Base-by-base conservation (phyloP, 306 rosid genomes). In the Purshia tridentata region DNA sequence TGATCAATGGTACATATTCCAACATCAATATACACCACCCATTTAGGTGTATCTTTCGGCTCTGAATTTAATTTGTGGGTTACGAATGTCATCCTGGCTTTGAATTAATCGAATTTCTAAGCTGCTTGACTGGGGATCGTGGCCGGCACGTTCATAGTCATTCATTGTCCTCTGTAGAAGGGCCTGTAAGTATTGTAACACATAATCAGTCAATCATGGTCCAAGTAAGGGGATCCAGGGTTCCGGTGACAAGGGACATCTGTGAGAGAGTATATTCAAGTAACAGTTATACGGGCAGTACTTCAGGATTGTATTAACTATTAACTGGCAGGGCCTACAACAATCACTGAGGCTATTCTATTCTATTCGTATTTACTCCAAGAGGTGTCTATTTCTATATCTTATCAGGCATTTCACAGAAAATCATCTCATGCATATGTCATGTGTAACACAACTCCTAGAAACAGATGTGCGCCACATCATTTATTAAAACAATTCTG, bases 61-160 rank as follows among this genome's bases (percentile, higher is more conserved):
- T 81, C 77, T 77, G 76, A 82, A 76, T 70, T 77, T 63, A 64
- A 86, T 81, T 74, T 83, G 47, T 6, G 89, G 92, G 22, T 55
- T 79, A 61, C 92, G 89, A 76, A 92, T 88, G 66, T 88, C 83
- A 22, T 91, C 95, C 75, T 85, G 92, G 83, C 96, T 89, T 80
- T 90, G 96, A 72, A 92, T 82, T 83, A 92, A 80, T 71, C 91
- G 81, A 74, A 88, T 90, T 84, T 90, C 96, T 81, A 88, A 80
- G 75, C 87, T 88, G 67, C 79, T 89, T 20, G 96, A 89, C 81
- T 89, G 61, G 8, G 93, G 93, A 67, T 87, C 82, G 56, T 91
- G 91, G 58, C 92, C 92, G 0, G 78, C 91, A 1, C 67, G 69
- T 81, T 47, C 77, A 57, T 91, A 87, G 79, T 89, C 93, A 54